Evolutionary conservation across 1,139 yeast genomes (phyloP).

Genomic region (Nadsonia starkeyi-henricii): DNA sequence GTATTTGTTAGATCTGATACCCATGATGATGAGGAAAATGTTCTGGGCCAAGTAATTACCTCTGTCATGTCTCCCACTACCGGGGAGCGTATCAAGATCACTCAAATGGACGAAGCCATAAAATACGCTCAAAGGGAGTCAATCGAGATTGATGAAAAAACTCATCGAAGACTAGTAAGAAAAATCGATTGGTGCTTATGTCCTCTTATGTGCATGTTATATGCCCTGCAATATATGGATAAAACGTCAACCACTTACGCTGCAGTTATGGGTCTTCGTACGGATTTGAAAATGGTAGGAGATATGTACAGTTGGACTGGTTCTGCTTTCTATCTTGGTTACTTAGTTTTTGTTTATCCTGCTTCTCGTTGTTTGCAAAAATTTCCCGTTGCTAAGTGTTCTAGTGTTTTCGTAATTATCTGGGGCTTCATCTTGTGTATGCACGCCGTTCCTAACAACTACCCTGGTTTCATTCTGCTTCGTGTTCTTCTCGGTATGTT

Average conservation of each 20-base stretch:
- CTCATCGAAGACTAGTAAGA: slow-evolving; percentile 26
- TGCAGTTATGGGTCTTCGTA: slow-evolving; percentile 41
- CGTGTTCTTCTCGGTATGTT: slow-evolving; percentile 41
- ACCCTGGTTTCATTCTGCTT: slow-evolving; percentile 37
- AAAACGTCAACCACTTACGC: slow-evolving; percentile 46
- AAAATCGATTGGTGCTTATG: slow-evolving; percentile 42
- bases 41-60: no score
- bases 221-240: slow-evolving; percentile 55
- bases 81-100: neutral
- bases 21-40: no score
- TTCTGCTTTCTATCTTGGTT: slow-evolving; percentile 40
- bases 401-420: slow-evolving; percentile 30
- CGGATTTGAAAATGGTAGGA: slow-evolving; percentile 23
- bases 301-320: slow-evolving; percentile 37
- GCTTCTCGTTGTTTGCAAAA: slow-evolving; percentile 35
- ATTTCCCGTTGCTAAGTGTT: slow-evolving; percentile 33
- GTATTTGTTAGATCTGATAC: no score
- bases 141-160: slow-evolving; percentile 12
- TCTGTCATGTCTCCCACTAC: neutral
- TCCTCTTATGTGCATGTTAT: slow-evolving; percentile 43
- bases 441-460: slow-evolving; percentile 33
- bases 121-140: neutral
- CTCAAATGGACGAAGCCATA: neutral
- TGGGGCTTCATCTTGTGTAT: slow-evolving; percentile 40
- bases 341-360: slow-evolving; percentile 37